These are phyloP conservation scores for Massariosphaeria phaeospora DNA, from an alignment of 495 filamentous ascomycete genomes.

Conservation along the genomic window DNA sequence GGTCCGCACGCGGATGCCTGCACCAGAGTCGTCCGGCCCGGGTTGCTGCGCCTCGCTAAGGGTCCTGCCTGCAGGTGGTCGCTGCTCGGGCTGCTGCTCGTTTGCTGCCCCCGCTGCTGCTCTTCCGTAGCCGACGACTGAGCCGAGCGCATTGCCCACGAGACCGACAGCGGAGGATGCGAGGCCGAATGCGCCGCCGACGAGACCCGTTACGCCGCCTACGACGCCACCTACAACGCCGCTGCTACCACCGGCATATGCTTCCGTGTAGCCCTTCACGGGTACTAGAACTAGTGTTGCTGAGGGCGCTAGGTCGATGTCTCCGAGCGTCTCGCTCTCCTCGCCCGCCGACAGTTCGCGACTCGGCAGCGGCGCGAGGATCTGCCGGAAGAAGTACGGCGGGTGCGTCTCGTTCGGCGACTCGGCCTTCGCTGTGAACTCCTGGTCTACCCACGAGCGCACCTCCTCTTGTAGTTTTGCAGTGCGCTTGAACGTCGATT, in stretches of 20 bases:
- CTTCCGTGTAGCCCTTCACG: constrained; percentile 55
- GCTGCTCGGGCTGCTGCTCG: background rate
- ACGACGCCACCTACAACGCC: constrained; percentile 27
- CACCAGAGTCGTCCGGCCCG: constrained; percentile 5
- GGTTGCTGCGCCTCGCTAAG: background rate
- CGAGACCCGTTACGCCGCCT: constrained; percentile 16
- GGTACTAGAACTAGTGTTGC: constrained; percentile 81
- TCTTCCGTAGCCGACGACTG: constrained; percentile 43
- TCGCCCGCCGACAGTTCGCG: constrained; percentile 65
- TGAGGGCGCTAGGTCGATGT: constrained; percentile 66
- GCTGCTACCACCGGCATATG: constrained; percentile 48
- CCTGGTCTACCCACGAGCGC: constrained; percentile 66
- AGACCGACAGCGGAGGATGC: constrained; percentile 40
- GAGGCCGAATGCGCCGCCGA: constrained; percentile 36
- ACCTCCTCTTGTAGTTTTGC: constrained; percentile 64
- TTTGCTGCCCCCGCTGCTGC: no score
- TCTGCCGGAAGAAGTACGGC: constrained; percentile 74
- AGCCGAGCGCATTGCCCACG: constrained; percentile 48
- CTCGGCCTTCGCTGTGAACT: constrained; percentile 12
- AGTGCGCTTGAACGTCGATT: constrained; percentile 55
- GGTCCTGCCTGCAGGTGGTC: background rate
- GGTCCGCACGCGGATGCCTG: constrained; percentile 53
- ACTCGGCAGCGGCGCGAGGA: constrained; percentile 73
- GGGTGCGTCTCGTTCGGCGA: constrained; percentile 10
- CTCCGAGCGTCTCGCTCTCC: constrained; percentile 60